Percentiles rank a stretch among this genome's conserved stretches.
phyloP scores from a whole-genome alignment of 345 rosid genomes.

The Limnanthes douglasii region DNA sequence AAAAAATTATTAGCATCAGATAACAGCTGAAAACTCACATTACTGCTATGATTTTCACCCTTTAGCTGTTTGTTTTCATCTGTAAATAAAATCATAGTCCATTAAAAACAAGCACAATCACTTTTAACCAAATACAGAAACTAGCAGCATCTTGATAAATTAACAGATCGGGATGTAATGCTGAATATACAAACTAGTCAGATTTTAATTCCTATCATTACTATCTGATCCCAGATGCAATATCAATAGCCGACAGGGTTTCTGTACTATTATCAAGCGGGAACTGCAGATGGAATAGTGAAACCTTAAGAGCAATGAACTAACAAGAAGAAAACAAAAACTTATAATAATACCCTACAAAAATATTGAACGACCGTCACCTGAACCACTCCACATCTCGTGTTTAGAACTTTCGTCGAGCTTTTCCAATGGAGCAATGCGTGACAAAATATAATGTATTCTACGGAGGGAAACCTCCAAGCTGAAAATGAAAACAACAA shows the following conservation, averaged over 20 bases:
- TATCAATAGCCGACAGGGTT: no score
- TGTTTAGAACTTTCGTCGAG: slow-evolving; percentile 20
- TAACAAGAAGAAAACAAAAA: no score
- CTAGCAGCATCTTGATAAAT: no score
- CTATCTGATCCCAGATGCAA: no score
- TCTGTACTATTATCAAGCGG: no score
- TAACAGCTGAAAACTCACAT: slow-evolving; percentile 22
- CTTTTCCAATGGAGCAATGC: slow-evolving; percentile 31
- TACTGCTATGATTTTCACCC: slow-evolving; percentile 16
- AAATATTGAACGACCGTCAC: slow-evolving; percentile 19
- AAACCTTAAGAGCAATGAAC: no score
- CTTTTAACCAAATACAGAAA: slow-evolving; percentile 1
- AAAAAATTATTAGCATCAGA: neutral
- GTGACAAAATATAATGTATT: slow-evolving; percentile 41
- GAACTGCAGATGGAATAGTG: no score
- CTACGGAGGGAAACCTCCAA: slow-evolving; percentile 27
- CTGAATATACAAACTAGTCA: no score
- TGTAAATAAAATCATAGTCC: slow-evolving; percentile 5
- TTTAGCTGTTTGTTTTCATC: slow-evolving; percentile 20
- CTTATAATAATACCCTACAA: no score
- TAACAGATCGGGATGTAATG: no score
- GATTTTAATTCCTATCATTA: no score
- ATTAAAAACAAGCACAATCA: neutral
- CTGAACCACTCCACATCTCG: slow-evolving; percentile 84
- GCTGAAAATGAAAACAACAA: slow-evolving; percentile 21